Evolutionary conservation across 1,139 yeast genomes (phyloP).

Genomic region (Magnusiomyces ingens): DNA sequence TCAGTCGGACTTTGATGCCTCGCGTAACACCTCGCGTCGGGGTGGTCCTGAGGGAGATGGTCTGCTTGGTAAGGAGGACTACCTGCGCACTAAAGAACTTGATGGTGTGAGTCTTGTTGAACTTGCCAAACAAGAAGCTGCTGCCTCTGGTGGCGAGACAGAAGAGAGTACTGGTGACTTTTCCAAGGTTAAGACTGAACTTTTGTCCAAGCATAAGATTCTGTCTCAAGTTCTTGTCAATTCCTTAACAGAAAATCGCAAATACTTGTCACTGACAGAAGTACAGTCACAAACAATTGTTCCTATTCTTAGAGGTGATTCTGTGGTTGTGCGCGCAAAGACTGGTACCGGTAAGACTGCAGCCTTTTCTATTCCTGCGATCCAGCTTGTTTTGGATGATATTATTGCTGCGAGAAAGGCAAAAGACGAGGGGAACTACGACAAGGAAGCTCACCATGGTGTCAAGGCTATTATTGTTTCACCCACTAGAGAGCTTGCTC

Average conservation of each 20-base stretch:
- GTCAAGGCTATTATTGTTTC: constrained; percentile 60
- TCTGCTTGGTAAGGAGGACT: constrained; percentile 29
- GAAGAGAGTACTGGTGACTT: constrained; percentile 20
- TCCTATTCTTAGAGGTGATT: constrained; percentile 52
- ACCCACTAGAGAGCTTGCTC: constrained; percentile 90
- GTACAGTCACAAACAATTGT: constrained; percentile 71
- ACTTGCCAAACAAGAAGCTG: constrained; percentile 12
- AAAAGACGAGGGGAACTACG: constrained; percentile 23
- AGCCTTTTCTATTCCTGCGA: constrained; percentile 75
- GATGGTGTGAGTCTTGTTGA: constrained; percentile 16
- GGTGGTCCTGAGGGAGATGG: constrained; percentile 31
- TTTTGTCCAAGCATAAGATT: constrained; percentile 27
- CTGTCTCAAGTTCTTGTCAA: constrained; percentile 32
- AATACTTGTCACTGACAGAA: constrained; percentile 49
- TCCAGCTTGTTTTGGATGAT: constrained; percentile 47
- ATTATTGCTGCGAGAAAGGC: constrained; percentile 1
- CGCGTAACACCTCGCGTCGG: constrained; percentile 16
- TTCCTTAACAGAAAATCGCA: constrained; percentile 30
- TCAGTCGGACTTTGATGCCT: constrained; percentile 15
- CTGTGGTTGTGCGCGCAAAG: constrained; percentile 81
- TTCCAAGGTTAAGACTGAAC: constrained; percentile 28
- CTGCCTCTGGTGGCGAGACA: not conserved
- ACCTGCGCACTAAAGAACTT: constrained; percentile 24
- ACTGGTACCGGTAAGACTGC: constrained; percentile 96
- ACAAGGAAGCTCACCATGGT: constrained; percentile 17